A percentile compares a stretch with the other conserved stretches of the same genome.
phyloP scores from a whole-genome alignment of 345 rosid genomes.

The Sonneratia alba region DNA sequence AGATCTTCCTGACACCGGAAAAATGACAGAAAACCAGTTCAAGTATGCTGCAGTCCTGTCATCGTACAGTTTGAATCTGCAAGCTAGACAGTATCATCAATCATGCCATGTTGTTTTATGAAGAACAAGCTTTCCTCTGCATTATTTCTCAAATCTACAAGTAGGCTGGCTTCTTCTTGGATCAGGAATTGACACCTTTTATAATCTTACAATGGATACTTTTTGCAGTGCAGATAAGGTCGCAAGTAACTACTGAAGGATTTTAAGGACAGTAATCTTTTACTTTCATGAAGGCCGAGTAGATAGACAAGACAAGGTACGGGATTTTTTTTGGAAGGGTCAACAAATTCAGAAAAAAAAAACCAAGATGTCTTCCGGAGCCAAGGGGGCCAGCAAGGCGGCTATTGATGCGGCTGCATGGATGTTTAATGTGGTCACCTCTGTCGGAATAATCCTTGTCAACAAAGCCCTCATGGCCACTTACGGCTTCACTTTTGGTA shows the following conservation, averaged over 20 bases:
- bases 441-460: conserved; percentile 94
- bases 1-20: neutral
- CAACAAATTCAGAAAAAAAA: neutral
- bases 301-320: conserved; percentile 1
- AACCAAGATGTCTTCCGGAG: conserved; percentile 46
- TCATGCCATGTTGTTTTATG: neutral
- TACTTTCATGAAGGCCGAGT: conserved; percentile 17
- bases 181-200: neutral
- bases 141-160: neutral
- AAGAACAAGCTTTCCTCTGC: neutral
- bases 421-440: conserved; percentile 94
- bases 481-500: conserved; percentile 94
- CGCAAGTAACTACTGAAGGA: neutral
- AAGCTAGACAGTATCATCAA: neutral
- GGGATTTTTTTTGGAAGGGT: neutral
- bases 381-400: conserved; percentile 70
- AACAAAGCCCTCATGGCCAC: conserved; percentile 96
- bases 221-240: neutral
- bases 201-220: neutral
- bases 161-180: neutral
- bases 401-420: conserved; percentile 80
- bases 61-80: neutral
- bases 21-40: too few relatives aligned
- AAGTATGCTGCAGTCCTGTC: too few relatives aligned
- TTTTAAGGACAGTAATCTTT: neutral